A percentile compares a stretch with the other conserved stretches of the same genome.
Conservation (phyloP, 371 early-diverging fungal genomes). For the Syncephalastrum contaminatum region DNA sequence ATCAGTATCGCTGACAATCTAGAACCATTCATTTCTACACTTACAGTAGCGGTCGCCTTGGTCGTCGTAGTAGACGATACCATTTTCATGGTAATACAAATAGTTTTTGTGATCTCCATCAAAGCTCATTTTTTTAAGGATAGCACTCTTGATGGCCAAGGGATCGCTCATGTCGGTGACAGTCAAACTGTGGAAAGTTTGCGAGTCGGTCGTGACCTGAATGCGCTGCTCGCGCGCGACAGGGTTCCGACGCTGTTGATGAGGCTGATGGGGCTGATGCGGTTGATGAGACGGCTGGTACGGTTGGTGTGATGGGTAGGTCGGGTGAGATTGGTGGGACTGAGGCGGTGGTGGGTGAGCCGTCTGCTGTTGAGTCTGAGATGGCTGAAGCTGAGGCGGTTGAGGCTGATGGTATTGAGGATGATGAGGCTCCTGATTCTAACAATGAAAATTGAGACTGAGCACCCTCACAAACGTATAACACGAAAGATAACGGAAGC, state of each 20-base stretch:
- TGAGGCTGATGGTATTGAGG: constrained; percentile 4
- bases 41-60: constrained; percentile 27
- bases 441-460: not conserved
- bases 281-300: constrained; percentile 6
- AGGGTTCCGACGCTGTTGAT: constrained; percentile 1
- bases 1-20: not conserved
- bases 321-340: not conserved
- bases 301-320: not conserved
- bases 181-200: constrained; percentile 41
- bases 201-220: constrained; percentile 38
- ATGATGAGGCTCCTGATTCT: constrained; percentile 4
- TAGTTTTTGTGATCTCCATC: constrained; percentile 29
- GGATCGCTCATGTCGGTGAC: constrained; percentile 45
- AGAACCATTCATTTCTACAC: not conserved
- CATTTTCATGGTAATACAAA: constrained; percentile 46
- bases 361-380: constrained; percentile 5
- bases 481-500: not conserved
- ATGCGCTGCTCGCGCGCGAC: constrained; percentile 25
- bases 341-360: not conserved
- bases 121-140: constrained; percentile 39
- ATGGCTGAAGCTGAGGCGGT: constrained; percentile 2
- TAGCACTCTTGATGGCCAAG: constrained; percentile 31
- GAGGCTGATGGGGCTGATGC: constrained; percentile 1
- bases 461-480: not conserved
- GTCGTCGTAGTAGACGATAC: constrained; percentile 19